These are phyloP conservation scores for Globisporangium uncinulatum DNA, from an alignment of 352 stramenopile species.

Conservation along the genomic window DNA sequence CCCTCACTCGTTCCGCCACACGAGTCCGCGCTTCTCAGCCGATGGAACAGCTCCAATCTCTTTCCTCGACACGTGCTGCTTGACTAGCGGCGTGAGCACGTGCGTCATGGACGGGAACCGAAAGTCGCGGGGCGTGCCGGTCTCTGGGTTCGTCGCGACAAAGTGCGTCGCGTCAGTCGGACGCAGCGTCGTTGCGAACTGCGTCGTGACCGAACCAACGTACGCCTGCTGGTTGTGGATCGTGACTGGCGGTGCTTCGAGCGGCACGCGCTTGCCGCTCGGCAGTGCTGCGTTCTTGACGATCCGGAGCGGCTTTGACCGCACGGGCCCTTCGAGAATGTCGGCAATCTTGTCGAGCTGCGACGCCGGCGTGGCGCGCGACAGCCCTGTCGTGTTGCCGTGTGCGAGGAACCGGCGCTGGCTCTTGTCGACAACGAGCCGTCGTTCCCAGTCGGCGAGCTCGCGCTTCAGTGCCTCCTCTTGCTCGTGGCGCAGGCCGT, in stretches of 20 bases:
- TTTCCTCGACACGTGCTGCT: constrained; percentile 49
- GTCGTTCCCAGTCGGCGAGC: constrained; percentile 60
- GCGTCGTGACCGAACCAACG: constrained; percentile 34
- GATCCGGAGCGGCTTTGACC: constrained; percentile 69
- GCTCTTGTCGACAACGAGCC: constrained; percentile 85
- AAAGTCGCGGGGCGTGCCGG: constrained; percentile 45
- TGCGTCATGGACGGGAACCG: constrained; percentile 51
- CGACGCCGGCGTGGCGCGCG: constrained; percentile 27
- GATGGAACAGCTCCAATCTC: constrained; percentile 27
- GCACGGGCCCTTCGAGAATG: constrained; percentile 45
- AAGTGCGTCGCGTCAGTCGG: constrained; percentile 33
- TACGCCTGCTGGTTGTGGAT: constrained; percentile 72
- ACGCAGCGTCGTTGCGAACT: constrained; percentile 46
- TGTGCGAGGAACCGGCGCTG: constrained; percentile 86
- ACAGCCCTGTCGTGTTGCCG: constrained; percentile 72
- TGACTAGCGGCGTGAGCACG: constrained; percentile 51
- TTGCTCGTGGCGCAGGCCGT: constrained; percentile 69
- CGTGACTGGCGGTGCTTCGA: constrained; percentile 52
- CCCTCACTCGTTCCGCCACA: constrained; percentile 44
- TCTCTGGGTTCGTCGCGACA: constrained; percentile 20
- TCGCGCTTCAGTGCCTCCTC: constrained; percentile 61
- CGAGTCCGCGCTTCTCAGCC: constrained; percentile 35
- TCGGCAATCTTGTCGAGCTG: constrained; percentile 79
- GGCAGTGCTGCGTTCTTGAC: constrained; percentile 72
- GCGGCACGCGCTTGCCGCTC: constrained; percentile 63